These are phyloP conservation scores for Stenogyne calaminthoides DNA, from an alignment of 305 asterid species.

Conservation along the genomic window DNA sequence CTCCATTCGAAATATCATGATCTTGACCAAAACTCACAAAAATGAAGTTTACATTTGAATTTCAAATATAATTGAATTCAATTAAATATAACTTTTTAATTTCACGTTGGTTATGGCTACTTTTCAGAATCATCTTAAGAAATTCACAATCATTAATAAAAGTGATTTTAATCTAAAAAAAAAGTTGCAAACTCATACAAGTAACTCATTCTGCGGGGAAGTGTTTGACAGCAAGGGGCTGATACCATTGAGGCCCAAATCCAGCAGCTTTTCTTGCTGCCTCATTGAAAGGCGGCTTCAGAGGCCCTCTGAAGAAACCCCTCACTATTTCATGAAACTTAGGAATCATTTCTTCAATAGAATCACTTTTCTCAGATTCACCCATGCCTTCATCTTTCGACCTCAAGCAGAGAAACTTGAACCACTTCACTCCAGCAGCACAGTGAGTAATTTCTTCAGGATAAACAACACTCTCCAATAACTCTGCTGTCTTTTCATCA, in stretches of 20 bases:
- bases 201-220: slow-evolving; percentile 26
- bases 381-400: slow-evolving; percentile 37
- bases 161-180: background rate
- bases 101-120: too few relatives aligned
- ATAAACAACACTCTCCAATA: slow-evolving; percentile 79
- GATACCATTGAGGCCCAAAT: slow-evolving; percentile 90
- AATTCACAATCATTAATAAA: background rate
- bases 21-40: too few relatives aligned
- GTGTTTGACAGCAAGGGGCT: slow-evolving; percentile 78
- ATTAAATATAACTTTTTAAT: too few relatives aligned
- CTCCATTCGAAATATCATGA: too few relatives aligned
- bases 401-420: slow-evolving; percentile 64
- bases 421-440: slow-evolving; percentile 95
- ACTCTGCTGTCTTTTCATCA: slow-evolving; percentile 74
- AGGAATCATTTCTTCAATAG: slow-evolving; percentile 46
- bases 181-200: background rate
- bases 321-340: slow-evolving; percentile 75
- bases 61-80: too few relatives aligned
- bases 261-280: slow-evolving; percentile 90
- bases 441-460: slow-evolving; percentile 97
- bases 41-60: background rate
- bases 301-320: slow-evolving; percentile 81
- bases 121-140: too few relatives aligned
- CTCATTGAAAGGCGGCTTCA: slow-evolving; percentile 92
- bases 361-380: slow-evolving; percentile 24